Conservation (phyloP, 805 yeast species). For the Wickerhamiella musiphila region DNA sequence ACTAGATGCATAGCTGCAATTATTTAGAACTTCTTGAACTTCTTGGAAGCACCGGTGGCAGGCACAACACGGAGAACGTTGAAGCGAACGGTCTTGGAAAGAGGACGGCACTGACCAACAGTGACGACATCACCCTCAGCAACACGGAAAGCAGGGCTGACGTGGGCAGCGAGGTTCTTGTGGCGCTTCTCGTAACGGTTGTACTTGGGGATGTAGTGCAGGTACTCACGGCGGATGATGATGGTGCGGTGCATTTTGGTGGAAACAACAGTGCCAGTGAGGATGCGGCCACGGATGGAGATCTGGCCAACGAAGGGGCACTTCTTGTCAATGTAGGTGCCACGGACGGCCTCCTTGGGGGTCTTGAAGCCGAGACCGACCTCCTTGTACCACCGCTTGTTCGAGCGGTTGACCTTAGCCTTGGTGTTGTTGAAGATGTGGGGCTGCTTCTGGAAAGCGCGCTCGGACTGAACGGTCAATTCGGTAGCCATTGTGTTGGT, state of each 20-base stretch:
- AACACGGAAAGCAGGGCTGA: slow-evolving; percentile 99
- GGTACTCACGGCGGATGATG: slow-evolving; percentile 99
- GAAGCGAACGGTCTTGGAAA: slow-evolving; percentile 99
- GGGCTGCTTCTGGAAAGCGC: slow-evolving; percentile 99
- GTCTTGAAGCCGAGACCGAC: slow-evolving; percentile 99
- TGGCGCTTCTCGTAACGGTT: slow-evolving; percentile 99
- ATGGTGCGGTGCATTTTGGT: slow-evolving; percentile 99
- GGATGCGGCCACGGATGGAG: slow-evolving; percentile 98
- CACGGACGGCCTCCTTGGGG: slow-evolving; percentile 96
- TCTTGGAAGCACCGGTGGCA: slow-evolving; percentile 72
- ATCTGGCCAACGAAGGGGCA: slow-evolving; percentile 97
- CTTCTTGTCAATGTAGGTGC: slow-evolving; percentile 98
- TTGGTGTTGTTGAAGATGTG: slow-evolving; percentile 99
- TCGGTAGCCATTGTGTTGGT: slow-evolving; percentile 73
- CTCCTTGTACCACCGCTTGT: slow-evolving; percentile 99
- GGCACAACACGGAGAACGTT: slow-evolving; percentile 93
- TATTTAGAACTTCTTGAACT: slow-evolving; percentile 87
- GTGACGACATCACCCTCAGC: slow-evolving; percentile 97
- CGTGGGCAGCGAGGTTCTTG: slow-evolving; percentile 99
- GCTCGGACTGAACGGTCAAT: slow-evolving; percentile 99
- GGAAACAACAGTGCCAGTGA: slow-evolving; percentile 98
- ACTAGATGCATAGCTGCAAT: slow-evolving; percentile 5
- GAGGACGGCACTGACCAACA: slow-evolving; percentile 99
- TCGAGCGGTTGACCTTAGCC: slow-evolving; percentile 94
- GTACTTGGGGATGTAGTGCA: slow-evolving; percentile 98